Evolutionary conservation across 345 rosid genomes (phyloP), one percentile per base, ranked within the genome.

Genomic region (Syzygium jambos): DNA sequence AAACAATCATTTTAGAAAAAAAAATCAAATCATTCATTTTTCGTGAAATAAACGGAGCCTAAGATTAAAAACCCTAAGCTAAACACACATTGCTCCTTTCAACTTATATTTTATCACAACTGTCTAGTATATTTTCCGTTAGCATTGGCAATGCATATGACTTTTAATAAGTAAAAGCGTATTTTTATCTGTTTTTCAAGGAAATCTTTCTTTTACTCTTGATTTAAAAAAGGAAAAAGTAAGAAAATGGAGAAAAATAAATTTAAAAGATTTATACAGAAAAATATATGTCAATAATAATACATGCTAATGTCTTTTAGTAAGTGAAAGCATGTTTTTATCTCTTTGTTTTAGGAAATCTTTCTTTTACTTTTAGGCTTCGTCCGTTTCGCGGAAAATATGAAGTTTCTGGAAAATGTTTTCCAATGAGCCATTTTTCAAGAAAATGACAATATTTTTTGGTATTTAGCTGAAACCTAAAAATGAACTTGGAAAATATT

Each of bases 41-140:
- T 61, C 11, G 2, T 1, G 0, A 61, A 61, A 61, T 0, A 61
- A 61, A 61, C 2, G n/a, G 6, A n/a, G 15, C 0, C 0, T 6
- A n/a, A 8, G 2, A 61, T 4, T 13, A n/a, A 27, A 61, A 25
- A 57, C 14, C 52, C 65, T 25, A 57, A 3, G 0, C 7, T 61
- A 61, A n/a, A 61, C 34, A 61, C 19, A 1, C 73, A 61, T n/a
- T 61, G 34, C 73, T 61, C 73, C 19, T 61, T 3, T 61, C 4
- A 61, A 61, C 38, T n/a, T 61, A 43, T n/a, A 30, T 61, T n/a
- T n/a, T 5, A 34, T 61, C n/a, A n/a, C 19, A n/a, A 61, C 73
- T 4, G 38, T 3, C 19, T 34, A 61, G n/a, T n/a, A 61, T n/a
- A 61, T 14, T 61, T 61, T 61, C 30, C 9, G 34, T 61, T 61